Evolutionary conservation across 352 stramenopile species (phyloP), one percentile per base, ranked within the genome.

Genomic region (Phytophthora colocasiae): DNA sequence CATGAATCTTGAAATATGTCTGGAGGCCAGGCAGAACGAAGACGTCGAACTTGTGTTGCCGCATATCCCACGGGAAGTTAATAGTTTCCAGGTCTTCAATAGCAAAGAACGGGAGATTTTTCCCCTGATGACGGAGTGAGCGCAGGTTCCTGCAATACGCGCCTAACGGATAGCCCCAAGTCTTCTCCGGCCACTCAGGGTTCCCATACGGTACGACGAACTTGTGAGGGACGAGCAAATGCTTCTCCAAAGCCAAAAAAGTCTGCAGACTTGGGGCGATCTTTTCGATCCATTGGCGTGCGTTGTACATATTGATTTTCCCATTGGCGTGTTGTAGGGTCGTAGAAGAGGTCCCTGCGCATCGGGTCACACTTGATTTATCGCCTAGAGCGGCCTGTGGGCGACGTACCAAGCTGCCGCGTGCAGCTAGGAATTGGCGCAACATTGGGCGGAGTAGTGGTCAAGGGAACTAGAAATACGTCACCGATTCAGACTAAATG

Each of bases 1-100:
- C 69, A 19, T 81, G 26, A 7, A 85, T 24, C 19, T 80, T 50
- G 14, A 58, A 52, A 50, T 64, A 88, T 22, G 14, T 62, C 11
- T 70, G 67, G 17, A 88, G 55, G 6, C 65, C 55, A 1, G 79
- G 77, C 3, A 91, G 41, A 24, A 87, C 71, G 26, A 70, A 55
- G 4, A 64, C 51, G 9, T 66, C 43, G 74, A 77, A 86, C 48
- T 73, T 82, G 66, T 53, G 48, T 46, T 86, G 68, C 26, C 41
- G 55, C 27, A 72, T 66, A 60, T 77, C 56, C 79, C 79, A 88
- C 17, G 68, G 61, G 45, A 88, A 88, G 3, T 72, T 58, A 6
- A 88, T 34, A 0, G 38, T 22, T 1, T 78, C 54, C 27, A 87
- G 59, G 45, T 75, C 65, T 19, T 73, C 49, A 0, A 73, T 14